Base-by-base conservation (phyloP, 2,329 filamentous ascomycete genomes). In the Fusarium siculi region DNA sequence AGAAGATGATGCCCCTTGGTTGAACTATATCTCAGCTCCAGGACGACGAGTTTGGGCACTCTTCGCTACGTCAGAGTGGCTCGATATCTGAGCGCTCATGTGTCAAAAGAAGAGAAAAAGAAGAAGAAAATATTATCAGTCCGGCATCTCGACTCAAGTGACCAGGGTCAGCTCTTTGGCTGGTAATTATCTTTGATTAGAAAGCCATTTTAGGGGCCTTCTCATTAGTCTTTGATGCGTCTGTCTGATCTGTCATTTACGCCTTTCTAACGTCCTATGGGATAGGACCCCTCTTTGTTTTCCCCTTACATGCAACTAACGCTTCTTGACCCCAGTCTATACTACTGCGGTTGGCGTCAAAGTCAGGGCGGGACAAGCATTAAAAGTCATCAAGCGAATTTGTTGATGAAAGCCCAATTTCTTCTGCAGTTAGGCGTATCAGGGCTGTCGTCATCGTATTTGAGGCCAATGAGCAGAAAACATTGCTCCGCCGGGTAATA, bases 291-390 rank as follows among this genome's bases (percentile, higher is more conserved):
- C 43, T 60, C 49, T 32, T 47, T 55, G 30, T 50, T 55, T 59
- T 70, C 30, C 61, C 61, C 61, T 58, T 60, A 39, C 39, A 43
- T 68, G 36, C 19, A 42, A 36, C 61, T 59, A 64, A 55, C 61
- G 43, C 70, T 49, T 71, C 55, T 70, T 46, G 25, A 63, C 65
- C 54, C 65, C 49, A 49, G 64, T 34, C 60, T 42, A n/a, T 39
- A 43, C 37, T 73, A 28, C 56, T 60, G 56, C 54, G 47, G 66
- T 55, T 49, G 64, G 53, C 60, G 72, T 56, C 46, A 42, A 63
- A 60, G 52, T 73, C 55, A 72, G 65, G 58, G 69, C 65, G 59
- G 55, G 37, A 54, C 65, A 55, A 55, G 65, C 37, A 63, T 63
- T 23, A 44, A 50, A 56, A 68, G 47, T 30, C 65, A 50, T 34